Evolutionary conservation across 2,329 filamentous ascomycete species (phyloP).

Genomic region (Hymenoscyphus fraxineus): DNA sequence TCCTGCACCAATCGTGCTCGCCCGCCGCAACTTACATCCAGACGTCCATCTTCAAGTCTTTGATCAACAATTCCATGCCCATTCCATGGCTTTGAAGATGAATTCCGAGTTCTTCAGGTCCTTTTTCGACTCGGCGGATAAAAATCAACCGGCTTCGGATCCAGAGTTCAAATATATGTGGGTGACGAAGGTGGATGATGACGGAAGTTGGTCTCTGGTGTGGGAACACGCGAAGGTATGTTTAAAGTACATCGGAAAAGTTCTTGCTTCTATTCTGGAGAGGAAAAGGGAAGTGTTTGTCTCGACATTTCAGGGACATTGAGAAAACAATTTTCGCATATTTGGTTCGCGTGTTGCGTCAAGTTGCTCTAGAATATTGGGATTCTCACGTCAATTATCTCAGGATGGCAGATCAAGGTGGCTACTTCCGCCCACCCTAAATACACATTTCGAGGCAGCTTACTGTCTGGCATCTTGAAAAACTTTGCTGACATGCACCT

Average conservation of each 20-base stretch:
- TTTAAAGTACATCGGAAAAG: no score
- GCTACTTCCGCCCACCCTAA: no score
- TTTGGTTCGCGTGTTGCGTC: no score
- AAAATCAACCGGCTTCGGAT: background rate
- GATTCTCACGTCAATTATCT: no score
- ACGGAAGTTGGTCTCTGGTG: constrained; percentile 12
- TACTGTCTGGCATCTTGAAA: no score
- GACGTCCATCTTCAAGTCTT: constrained; percentile 19
- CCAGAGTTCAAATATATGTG: constrained; percentile 13
- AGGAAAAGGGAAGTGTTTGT: no score
- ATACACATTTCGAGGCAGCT: no score
- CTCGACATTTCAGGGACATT: no score
- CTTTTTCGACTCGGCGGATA: constrained; percentile 17
- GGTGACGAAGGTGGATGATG: constrained; percentile 16
- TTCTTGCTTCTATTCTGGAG: no score
- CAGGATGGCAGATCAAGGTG: no score
- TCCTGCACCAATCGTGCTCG: constrained; percentile 9
- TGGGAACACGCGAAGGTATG: background rate
- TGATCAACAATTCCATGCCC: constrained; percentile 15
- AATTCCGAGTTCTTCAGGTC: constrained; percentile 19
- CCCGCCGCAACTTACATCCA: constrained; percentile 10
- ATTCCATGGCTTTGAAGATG: constrained; percentile 13
- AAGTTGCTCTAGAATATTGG: no score
- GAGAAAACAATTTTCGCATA: no score
- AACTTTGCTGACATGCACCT: background rate